These are phyloP conservation scores for Priceomyces carsonii DNA, from an alignment of 805 yeast species.

Conservation along the genomic window DNA sequence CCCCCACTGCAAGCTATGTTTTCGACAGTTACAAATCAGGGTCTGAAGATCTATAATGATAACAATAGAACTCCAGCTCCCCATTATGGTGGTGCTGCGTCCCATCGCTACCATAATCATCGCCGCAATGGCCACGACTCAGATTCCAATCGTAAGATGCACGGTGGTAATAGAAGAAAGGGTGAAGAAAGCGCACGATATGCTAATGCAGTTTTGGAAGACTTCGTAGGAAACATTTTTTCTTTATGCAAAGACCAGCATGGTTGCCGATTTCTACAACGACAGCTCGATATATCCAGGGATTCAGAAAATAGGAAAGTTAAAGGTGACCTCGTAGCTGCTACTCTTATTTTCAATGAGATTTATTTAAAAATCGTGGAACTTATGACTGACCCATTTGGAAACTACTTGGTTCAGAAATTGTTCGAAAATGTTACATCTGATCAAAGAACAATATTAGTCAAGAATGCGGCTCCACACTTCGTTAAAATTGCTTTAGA, in stretches of 20 bases:
- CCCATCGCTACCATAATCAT: constrained; percentile 4
- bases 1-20: no score
- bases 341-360: constrained; percentile 78
- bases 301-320: constrained; percentile 17
- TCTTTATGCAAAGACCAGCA: constrained; percentile 92
- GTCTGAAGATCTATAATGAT: neutral
- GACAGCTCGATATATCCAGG: constrained; percentile 70
- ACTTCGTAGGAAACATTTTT: constrained; percentile 71
- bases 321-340: constrained; percentile 46
- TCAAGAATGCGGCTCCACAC: constrained; percentile 69
- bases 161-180: constrained; percentile 30
- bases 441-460: constrained; percentile 68
- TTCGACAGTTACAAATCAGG: constrained; percentile 1
- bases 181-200: constrained; percentile 74
- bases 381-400: constrained; percentile 94
- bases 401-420: constrained; percentile 94
- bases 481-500: constrained; percentile 81
- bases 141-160: constrained; percentile 48
- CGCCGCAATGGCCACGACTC: constrained; percentile 19
- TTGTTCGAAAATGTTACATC: constrained; percentile 72
- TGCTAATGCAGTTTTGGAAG: constrained; percentile 64
- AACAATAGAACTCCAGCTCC: constrained; percentile 4
- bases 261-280: constrained; percentile 91
- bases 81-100: neutral
- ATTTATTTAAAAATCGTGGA: constrained; percentile 76